These are phyloP conservation scores for Fraxinus quadrangulata DNA, from an alignment of 257 asterid genomes.

Conservation along the genomic window DNA sequence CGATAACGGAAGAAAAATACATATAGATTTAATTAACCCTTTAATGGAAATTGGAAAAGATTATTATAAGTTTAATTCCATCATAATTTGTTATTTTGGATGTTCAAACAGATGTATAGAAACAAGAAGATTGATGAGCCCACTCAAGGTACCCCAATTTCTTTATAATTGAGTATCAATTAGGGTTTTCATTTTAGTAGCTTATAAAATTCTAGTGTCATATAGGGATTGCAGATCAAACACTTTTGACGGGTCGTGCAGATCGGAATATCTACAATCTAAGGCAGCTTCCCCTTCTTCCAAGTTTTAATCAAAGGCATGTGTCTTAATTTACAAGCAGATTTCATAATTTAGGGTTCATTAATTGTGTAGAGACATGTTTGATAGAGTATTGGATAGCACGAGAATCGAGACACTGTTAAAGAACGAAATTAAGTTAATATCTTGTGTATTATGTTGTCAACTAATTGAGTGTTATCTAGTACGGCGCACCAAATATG, in stretches of 20 bases:
- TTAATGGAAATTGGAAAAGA: not conserved
- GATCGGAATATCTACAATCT: slow-evolving; percentile 35
- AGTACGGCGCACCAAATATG: not conserved
- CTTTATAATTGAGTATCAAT: not conserved
- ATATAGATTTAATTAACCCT: not conserved
- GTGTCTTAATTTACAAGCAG: slow-evolving; percentile 26
- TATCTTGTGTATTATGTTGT: not conserved
- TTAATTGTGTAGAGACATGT: not conserved
- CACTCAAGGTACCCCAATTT: slow-evolving; percentile 26
- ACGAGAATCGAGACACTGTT: not conserved
- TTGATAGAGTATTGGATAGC: not conserved
- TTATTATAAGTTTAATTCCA: not conserved
- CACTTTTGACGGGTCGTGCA: slow-evolving; percentile 26
- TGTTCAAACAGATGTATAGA: slow-evolving; percentile 40
- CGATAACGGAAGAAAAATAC: not conserved
- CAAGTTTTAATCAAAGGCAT: slow-evolving; percentile 48
- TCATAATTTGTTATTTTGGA: not conserved
- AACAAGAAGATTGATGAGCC: slow-evolving; percentile 38
- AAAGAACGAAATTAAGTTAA: not conserved
- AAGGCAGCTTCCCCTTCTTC: slow-evolving; percentile 35
- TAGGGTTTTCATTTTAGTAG: slow-evolving; percentile 19
- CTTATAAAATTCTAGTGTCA: not conserved
- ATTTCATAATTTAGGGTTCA: not conserved
- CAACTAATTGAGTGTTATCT: not conserved
- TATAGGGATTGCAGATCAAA: slow-evolving; percentile 25